Conservation (phyloP, 768 basidiomycete genomes). For the Podaxis sp. region DNA sequence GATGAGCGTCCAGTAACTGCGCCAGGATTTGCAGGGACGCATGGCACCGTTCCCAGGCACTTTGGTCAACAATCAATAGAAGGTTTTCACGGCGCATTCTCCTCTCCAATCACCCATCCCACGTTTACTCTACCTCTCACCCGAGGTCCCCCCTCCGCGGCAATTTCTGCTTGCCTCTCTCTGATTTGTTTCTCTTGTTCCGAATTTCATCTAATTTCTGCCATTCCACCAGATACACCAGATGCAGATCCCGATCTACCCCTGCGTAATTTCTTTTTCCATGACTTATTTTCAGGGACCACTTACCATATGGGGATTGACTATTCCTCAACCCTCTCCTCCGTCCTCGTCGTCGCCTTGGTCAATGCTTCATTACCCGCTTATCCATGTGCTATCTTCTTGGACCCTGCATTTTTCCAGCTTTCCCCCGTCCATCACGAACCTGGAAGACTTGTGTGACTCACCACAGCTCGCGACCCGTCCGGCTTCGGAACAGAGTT, state of each 20-base stretch:
- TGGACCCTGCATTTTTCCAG: neutral
- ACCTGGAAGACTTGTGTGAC: neutral
- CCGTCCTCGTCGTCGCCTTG: neutral
- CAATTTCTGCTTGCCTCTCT: neutral
- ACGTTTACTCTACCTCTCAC: neutral
- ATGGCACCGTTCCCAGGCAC: slow-evolving; percentile 1
- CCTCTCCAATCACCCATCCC: neutral
- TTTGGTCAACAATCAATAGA: slow-evolving; percentile 5
- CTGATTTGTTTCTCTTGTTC: neutral
- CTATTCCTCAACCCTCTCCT: neutral
- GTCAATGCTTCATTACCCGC: neutral
- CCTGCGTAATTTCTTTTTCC: slow-evolving; percentile 1
- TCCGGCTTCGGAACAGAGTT: neutral
- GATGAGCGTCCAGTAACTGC: neutral
- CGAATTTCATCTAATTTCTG: neutral
- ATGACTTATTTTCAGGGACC: slow-evolving; percentile 3
- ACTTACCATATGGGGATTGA: neutral
- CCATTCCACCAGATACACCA: neutral
- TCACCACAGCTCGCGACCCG: neutral
- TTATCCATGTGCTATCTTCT: neutral
- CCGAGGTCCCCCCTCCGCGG: too few relatives aligned
- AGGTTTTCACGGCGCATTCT: neutral
- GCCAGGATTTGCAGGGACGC: slow-evolving; percentile 4
- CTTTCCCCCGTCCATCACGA: slow-evolving; percentile 3
- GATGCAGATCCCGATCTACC: neutral